Conservation (phyloP, 2,329 filamentous ascomycete species). For the Trichoderma gracile region DNA sequence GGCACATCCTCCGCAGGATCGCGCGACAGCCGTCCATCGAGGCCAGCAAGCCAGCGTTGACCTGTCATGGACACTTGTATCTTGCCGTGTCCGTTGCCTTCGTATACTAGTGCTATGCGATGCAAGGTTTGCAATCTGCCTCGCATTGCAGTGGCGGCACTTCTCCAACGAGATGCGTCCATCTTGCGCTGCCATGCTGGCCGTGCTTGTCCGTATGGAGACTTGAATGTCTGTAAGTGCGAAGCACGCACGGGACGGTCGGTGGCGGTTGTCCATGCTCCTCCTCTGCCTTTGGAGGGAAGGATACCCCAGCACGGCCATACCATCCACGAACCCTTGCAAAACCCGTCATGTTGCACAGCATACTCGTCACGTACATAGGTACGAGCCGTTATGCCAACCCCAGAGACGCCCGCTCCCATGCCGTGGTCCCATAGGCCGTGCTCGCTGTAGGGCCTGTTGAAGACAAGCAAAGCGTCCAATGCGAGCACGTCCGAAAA, state of each 20-base stretch:
- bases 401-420: slow-evolving; percentile 19
- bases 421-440: not conserved
- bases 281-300: slow-evolving; percentile 5
- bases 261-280: slow-evolving; percentile 1
- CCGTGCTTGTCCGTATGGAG: too few relatives aligned
- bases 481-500: not conserved
- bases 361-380: slow-evolving; percentile 8
- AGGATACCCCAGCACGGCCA: slow-evolving; percentile 4
- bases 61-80: not conserved
- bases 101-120: slow-evolving; percentile 1
- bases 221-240: not conserved
- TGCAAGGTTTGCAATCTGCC: not conserved
- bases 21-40: not conserved
- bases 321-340: slow-evolving; percentile 16
- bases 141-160: not conserved
- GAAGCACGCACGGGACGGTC: slow-evolving; percentile 2
- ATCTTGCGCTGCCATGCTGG: not conserved
- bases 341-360: slow-evolving; percentile 19
- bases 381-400: slow-evolving; percentile 18
- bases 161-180: not conserved
- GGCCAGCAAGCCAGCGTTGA: not conserved
- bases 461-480: slow-evolving; percentile 3
- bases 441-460: not conserved
- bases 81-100: not conserved
- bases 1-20: not conserved